A percentile compares a stretch with the other conserved stretches of the same genome.
phyloP scores from a whole-genome alignment of 2,329 filamentous ascomycete genomes.

The Monilinia aucupariae region DNA sequence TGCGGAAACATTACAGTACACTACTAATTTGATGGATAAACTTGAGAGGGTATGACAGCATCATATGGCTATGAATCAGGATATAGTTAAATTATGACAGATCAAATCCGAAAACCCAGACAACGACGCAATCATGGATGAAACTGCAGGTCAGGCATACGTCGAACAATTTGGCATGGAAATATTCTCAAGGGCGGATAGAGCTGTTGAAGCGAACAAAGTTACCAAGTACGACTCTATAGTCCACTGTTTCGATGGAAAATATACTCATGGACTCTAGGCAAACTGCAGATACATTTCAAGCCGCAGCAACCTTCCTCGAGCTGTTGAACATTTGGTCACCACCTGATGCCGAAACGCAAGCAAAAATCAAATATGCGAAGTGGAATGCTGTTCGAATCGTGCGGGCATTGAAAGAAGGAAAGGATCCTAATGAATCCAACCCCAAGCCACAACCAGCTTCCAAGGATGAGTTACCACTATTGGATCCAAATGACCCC shows the following conservation, averaged over 20 bases:
- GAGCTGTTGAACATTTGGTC: constrained; percentile 85
- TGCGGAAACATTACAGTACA: constrained; percentile 74
- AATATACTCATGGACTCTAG: background rate
- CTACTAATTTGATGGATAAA: constrained; percentile 81
- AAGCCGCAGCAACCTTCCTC: constrained; percentile 87
- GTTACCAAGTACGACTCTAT: constrained; percentile 67
- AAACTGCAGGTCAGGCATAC: constrained; percentile 80
- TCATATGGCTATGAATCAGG: background rate
- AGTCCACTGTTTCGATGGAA: too few species aligned
- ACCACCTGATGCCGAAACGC: constrained; percentile 64
- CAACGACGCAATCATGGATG: constrained; percentile 81
- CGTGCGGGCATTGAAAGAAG: constrained; percentile 81
- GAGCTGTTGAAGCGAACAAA: constrained; percentile 74
- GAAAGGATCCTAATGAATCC: constrained; percentile 84
- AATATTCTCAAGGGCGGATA: constrained; percentile 78
- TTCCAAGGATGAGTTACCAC: constrained; percentile 41
- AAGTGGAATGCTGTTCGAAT: constrained; percentile 95
- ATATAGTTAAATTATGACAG: constrained; percentile 36
- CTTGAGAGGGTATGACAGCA: constrained; percentile 61
- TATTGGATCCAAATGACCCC: constrained; percentile 58
- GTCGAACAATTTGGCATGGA: constrained; percentile 91
- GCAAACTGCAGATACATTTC: constrained; percentile 89
- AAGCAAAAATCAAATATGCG: constrained; percentile 88
- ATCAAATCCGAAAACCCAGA: constrained; percentile 66
- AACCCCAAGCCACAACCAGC: constrained; percentile 64